Evolutionary conservation across 1,284 basidiomycete genomes (phyloP).

Genomic region (Pterulicium gracile): DNA sequence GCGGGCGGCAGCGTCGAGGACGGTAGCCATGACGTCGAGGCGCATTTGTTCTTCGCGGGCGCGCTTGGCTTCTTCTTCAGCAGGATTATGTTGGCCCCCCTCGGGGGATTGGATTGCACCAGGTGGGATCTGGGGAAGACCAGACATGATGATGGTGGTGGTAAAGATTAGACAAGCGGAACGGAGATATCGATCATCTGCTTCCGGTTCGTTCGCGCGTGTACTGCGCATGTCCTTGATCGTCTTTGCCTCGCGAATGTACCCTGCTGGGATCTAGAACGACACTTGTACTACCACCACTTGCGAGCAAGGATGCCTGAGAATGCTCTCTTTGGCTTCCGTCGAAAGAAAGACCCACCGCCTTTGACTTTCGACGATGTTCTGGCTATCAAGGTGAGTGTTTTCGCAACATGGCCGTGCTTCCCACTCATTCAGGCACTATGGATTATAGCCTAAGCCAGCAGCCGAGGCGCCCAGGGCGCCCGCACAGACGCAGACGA

Average conservation of each 20-base stretch:
- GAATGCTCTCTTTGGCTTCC: background rate
- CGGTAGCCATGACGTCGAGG: conserved; percentile 75
- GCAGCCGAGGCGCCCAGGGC: too few relatives aligned
- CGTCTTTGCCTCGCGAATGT: too few relatives aligned
- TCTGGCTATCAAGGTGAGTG: background rate
- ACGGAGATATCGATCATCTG: conserved; percentile 1
- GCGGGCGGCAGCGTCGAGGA: conserved; percentile 79
- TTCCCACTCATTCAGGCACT: too few relatives aligned
- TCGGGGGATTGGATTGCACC: background rate
- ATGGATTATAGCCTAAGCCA: too few relatives aligned
- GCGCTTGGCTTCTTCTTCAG: conserved; percentile 48
- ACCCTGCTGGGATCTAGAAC: too few relatives aligned
- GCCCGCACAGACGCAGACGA: background rate
- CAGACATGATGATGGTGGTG: background rate
- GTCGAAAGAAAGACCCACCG: background rate
- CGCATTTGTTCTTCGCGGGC: conserved; percentile 68
- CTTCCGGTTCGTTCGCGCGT: too few relatives aligned
- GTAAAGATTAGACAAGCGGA: background rate
- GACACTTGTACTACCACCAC: too few relatives aligned
- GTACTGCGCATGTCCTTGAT: too few relatives aligned
- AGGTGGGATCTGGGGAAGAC: background rate
- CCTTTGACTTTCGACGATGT: background rate
- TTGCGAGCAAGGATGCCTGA: too few relatives aligned
- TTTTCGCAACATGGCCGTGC: too few relatives aligned
- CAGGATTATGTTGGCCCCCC: conserved; percentile 11